Evolutionary conservation across 2,329 filamentous ascomycete genomes (phyloP).

Genomic region (Aquanectria penicillioides): DNA sequence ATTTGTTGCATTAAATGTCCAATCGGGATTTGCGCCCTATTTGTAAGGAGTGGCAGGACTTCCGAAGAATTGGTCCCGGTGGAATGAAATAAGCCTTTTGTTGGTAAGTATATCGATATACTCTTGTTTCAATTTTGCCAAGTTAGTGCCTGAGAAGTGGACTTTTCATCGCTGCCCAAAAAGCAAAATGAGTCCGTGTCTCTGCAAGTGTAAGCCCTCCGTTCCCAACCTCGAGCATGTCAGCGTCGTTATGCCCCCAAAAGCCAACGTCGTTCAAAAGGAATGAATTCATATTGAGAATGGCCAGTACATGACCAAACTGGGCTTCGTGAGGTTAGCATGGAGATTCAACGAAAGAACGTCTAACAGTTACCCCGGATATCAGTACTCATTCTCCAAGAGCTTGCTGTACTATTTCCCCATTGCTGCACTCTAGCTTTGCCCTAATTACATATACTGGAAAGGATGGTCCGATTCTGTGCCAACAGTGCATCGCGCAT

Average conservation of each 20-base stretch:
- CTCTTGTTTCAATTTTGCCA: not conserved
- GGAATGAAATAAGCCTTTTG: not conserved
- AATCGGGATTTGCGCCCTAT: not conserved
- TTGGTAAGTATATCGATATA: not conserved
- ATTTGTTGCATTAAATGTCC: not conserved
- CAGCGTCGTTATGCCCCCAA: not conserved
- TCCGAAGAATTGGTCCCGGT: not conserved
- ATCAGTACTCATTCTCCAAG: not conserved
- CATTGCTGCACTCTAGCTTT: not conserved
- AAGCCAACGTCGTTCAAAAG: not conserved
- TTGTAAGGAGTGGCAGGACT: not conserved
- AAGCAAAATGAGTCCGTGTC: not conserved
- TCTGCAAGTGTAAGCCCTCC: not conserved
- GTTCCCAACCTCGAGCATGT: not conserved
- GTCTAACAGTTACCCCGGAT: not conserved
- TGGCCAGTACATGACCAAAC: not conserved
- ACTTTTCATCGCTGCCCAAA: not conserved
- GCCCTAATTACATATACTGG: not conserved
- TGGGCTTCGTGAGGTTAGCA: not conserved
- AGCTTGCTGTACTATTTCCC: not conserved
- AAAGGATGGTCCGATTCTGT: not conserved
- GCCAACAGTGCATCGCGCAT: not conserved
- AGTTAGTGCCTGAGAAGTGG: not conserved
- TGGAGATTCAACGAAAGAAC: not conserved
- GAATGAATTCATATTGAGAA: not conserved